Percentiles rank a stretch among this genome's conserved stretches.
Evolutionary conservation across 257 asterid genomes (phyloP).

Genomic region (Osmanthus fragrans): DNA sequence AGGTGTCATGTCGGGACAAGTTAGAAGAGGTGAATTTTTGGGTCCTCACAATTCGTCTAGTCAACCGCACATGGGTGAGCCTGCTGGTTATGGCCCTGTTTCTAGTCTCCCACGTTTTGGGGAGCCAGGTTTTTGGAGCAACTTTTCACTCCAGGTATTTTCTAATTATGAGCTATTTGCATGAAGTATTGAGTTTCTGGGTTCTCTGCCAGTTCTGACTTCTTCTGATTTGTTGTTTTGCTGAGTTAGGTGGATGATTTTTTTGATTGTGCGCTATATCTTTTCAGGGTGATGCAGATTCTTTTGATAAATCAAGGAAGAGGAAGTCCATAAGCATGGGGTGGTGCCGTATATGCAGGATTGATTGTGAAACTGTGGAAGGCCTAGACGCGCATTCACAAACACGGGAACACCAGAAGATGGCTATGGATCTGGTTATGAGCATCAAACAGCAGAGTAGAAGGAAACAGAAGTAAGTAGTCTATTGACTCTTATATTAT

Average conservation of each 20-base stretch:
- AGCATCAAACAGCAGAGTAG: constrained; percentile 67
- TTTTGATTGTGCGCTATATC: constrained; percentile 11
- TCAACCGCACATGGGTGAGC: constrained; percentile 46
- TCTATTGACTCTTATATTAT: constrained; percentile 12
- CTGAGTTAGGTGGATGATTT: not conserved
- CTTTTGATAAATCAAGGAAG: constrained; percentile 64
- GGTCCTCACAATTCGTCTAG: constrained; percentile 51
- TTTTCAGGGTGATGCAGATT: constrained; percentile 59
- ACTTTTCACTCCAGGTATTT: constrained; percentile 53
- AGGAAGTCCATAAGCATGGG: constrained; percentile 65
- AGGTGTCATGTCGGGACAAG: constrained; percentile 51
- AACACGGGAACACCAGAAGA: constrained; percentile 82
- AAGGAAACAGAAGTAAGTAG: constrained; percentile 58
- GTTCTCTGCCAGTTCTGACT: not conserved
- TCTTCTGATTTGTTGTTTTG: not conserved
- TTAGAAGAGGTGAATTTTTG: constrained; percentile 44
- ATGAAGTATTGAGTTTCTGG: constrained; percentile 37
- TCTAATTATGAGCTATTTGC: constrained; percentile 44
- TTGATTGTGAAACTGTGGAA: constrained; percentile 85
- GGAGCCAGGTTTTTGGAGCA: constrained; percentile 69
- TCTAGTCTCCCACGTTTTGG: constrained; percentile 51
- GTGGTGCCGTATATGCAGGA: constrained; percentile 86
- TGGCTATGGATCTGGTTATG: constrained; percentile 79
- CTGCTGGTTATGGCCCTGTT: constrained; percentile 55
- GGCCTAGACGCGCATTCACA: constrained; percentile 85